Conservation (phyloP, 1,139 yeast species). For the Scheffersomyces lignicola region DNA sequence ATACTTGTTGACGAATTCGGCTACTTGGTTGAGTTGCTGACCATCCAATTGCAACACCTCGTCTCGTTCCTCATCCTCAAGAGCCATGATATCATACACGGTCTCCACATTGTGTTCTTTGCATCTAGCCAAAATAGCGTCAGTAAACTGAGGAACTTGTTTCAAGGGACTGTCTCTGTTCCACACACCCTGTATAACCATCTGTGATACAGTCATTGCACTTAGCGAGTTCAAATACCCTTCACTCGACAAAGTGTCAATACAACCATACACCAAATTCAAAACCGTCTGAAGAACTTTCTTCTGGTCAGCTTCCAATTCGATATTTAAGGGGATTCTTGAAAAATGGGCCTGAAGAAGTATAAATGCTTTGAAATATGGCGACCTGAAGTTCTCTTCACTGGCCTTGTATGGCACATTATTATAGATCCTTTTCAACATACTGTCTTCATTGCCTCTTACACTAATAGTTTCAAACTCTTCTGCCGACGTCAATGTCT, state of each 20-base stretch:
- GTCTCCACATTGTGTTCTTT: slow-evolving; percentile 57
- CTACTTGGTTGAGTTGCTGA: slow-evolving; percentile 58
- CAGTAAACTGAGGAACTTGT: slow-evolving; percentile 73
- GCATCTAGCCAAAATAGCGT: slow-evolving; percentile 60
- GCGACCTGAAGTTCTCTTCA: slow-evolving; percentile 39
- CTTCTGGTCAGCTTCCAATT: slow-evolving; percentile 58
- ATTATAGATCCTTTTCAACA: slow-evolving; percentile 52
- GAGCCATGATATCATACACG: slow-evolving; percentile 80
- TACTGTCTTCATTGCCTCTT: slow-evolving; percentile 55
- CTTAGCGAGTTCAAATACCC: slow-evolving; percentile 76
- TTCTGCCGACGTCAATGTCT: slow-evolving; percentile 61
- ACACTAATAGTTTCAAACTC: slow-evolving; percentile 70
- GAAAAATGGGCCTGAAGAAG: slow-evolving; percentile 82
- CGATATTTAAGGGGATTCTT: slow-evolving; percentile 54
- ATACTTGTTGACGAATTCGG: slow-evolving; percentile 84
- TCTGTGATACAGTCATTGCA: slow-evolving; percentile 87
- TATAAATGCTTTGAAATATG: slow-evolving; percentile 69
- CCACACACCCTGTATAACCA: slow-evolving; percentile 89
- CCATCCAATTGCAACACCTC: slow-evolving; percentile 58
- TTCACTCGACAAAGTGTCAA: slow-evolving; percentile 77
- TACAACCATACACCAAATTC: slow-evolving; percentile 60
- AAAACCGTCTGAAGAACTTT: slow-evolving; percentile 50
- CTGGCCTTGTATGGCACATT: slow-evolving; percentile 59
- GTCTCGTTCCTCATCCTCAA: slow-evolving; percentile 79
- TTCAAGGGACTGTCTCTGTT: slow-evolving; percentile 74